A percentile compares a stretch with the other conserved stretches of the same genome.
These are phyloP conservation scores for Camellia granthamiana DNA, from an alignment of 148 eudicot species.

Conservation along the genomic window DNA sequence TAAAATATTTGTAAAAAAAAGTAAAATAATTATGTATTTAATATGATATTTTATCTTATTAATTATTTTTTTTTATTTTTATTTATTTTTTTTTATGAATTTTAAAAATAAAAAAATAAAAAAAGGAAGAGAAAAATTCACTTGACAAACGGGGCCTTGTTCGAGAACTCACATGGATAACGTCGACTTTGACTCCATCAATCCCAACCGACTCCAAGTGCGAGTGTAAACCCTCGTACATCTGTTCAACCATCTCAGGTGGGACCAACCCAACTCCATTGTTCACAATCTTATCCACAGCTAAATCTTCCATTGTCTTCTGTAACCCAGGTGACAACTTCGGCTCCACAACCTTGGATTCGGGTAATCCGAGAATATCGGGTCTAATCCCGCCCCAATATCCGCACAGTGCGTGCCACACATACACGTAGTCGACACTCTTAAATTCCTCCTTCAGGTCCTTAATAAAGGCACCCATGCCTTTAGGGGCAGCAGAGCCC, in stretches of 20 bases:
- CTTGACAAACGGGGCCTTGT: too few species aligned
- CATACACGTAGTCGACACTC: conserved; percentile 79
- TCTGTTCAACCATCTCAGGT: conserved; percentile 57
- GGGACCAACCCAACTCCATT: conserved; percentile 83
- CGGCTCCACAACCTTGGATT: conserved; percentile 50
- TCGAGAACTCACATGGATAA: conserved; percentile 67
- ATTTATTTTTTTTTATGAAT: too few species aligned
- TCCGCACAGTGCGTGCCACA: conserved; percentile 94
- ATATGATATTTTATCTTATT: too few species aligned
- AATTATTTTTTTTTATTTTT: too few species aligned
- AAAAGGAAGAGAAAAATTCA: too few species aligned
- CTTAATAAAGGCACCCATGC: conserved; percentile 75
- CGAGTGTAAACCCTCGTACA: conserved; percentile 85
- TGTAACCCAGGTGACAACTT: conserved; percentile 65
- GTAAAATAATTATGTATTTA: too few species aligned
- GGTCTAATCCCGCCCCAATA: conserved; percentile 96
- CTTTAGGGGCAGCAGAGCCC: conserved; percentile 34
- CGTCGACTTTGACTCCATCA: conserved; percentile 95
- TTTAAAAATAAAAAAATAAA: too few species aligned
- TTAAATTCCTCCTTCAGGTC: conserved; percentile 69
- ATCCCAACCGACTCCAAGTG: conserved; percentile 75
- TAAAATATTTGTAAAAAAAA: too few species aligned
- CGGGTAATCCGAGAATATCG: conserved; percentile 50
- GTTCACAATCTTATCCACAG: conserved; percentile 89
- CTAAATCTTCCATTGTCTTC: conserved; percentile 87